Conservation (phyloP, 2,329 filamentous ascomycete species). For the Ilyonectria robusta region DNA sequence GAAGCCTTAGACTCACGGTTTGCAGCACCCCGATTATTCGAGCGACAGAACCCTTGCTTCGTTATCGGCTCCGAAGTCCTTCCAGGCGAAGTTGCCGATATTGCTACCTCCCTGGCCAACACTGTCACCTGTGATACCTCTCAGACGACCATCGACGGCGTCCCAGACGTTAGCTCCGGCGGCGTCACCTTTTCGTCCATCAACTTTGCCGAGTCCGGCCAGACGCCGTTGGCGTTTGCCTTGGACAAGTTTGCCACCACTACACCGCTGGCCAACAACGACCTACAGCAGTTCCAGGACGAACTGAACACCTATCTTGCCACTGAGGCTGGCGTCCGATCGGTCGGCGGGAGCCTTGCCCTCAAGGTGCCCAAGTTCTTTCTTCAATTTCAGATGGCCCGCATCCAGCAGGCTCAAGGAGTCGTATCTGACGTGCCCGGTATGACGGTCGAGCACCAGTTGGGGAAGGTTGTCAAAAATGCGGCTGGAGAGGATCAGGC, state of each 20-base stretch:
- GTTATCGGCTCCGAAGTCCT: conserved; percentile 65
- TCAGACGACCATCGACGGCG: conserved; percentile 63
- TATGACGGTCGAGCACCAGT: conserved; percentile 68
- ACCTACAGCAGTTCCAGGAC: conserved; percentile 67
- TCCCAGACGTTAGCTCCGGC: conserved; percentile 70
- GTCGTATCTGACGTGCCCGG: conserved; percentile 65
- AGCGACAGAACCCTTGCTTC: conserved; percentile 64
- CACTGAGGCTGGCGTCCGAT: conserved; percentile 71
- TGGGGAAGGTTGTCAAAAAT: conserved; percentile 71
- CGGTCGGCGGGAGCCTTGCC: conserved; percentile 65
- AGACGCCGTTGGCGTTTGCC: conserved; percentile 67
- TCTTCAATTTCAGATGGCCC: conserved; percentile 69
- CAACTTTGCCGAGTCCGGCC: conserved; percentile 67
- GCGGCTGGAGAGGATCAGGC: conserved; percentile 63
- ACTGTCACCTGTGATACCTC: conserved; percentile 65
- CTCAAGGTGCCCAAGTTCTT: conserved; percentile 77
- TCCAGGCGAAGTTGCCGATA: conserved; percentile 63
- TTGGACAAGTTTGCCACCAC: conserved; percentile 67
- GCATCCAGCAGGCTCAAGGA: conserved; percentile 73
- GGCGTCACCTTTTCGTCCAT: conserved; percentile 65
- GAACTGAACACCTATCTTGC: conserved; percentile 70
- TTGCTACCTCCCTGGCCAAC: conserved; percentile 58
- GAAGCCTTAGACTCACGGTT: not conserved
- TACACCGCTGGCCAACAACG: conserved; percentile 61
- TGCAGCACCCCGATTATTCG: conserved; percentile 35